A percentile compares a stretch with the other conserved stretches of the same genome.
Evolutionary conservation across 495 filamentous ascomycete species (phyloP).

Genomic region (Podospora pseudocomata): DNA sequence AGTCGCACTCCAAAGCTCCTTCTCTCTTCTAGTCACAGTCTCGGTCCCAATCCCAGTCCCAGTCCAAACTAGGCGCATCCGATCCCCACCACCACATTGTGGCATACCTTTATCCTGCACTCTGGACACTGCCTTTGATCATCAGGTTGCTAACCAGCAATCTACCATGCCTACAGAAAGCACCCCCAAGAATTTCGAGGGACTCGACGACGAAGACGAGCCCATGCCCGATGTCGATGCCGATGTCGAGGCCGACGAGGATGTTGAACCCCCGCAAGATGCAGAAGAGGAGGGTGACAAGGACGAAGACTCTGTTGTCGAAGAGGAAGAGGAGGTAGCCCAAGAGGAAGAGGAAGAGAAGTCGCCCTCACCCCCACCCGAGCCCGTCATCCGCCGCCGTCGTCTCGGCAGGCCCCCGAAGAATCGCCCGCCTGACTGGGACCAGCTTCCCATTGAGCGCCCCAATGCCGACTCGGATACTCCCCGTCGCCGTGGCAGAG

Average conservation of each 20-base stretch:
- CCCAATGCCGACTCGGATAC: slow-evolving; percentile 54
- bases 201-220: slow-evolving; percentile 49
- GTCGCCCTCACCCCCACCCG: slow-evolving; percentile 53
- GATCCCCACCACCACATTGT: neutral
- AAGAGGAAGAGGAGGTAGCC: slow-evolving; percentile 36
- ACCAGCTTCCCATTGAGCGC: slow-evolving; percentile 53
- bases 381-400: slow-evolving; percentile 62
- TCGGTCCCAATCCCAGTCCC: neutral
- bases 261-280: slow-evolving; percentile 38
- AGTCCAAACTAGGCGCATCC: neutral
- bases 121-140: neutral
- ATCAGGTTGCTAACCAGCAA: slow-evolving; percentile 16
- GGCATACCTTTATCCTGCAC: no score
- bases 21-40: neutral
- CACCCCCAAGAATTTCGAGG: slow-evolving; percentile 47
- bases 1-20: neutral
- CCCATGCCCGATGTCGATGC: slow-evolving; percentile 45
- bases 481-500: slow-evolving; percentile 62
- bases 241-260: slow-evolving; percentile 29
- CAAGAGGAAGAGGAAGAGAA: slow-evolving; percentile 46
- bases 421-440: slow-evolving; percentile 74
- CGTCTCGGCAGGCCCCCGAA: slow-evolving; percentile 84
- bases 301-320: slow-evolving; percentile 40
- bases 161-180: slow-evolving; percentile 40
- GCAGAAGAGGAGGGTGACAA: slow-evolving; percentile 30